Percentiles rank a stretch among this genome's conserved stretches.
Conservation (phyloP, 2,329 filamentous ascomycete species). For the Aschersonia sp. region DNA sequence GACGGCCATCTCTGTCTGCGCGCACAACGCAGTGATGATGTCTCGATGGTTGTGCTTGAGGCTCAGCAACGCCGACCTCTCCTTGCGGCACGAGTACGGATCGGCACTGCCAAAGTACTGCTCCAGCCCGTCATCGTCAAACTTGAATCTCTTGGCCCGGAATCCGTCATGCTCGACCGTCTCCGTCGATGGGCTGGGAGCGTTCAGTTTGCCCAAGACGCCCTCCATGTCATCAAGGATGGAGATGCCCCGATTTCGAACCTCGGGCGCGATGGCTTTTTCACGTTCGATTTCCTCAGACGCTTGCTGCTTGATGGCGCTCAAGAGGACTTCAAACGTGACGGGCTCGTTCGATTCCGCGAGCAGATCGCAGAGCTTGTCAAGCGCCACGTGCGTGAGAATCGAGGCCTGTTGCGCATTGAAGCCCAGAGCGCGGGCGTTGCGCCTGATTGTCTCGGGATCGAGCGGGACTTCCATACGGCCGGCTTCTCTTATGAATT, state of each 20-base stretch:
- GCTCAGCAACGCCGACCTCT: neutral
- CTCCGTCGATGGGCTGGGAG: slow-evolving; percentile 2
- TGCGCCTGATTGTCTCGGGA: slow-evolving; percentile 6
- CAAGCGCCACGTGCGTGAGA: slow-evolving; percentile 9
- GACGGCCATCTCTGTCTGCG: slow-evolving; percentile 36
- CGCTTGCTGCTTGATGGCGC: slow-evolving; percentile 9
- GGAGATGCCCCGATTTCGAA: slow-evolving; percentile 3
- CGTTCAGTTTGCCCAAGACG: slow-evolving; percentile 2
- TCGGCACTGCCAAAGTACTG: slow-evolving; percentile 15
- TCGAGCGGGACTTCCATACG: slow-evolving; percentile 8
- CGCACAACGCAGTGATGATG: slow-evolving; percentile 27
- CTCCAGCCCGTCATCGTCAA: slow-evolving; percentile 12
- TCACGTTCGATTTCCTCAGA: slow-evolving; percentile 6
- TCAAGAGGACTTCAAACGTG: slow-evolving; percentile 7
- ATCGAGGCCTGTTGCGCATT: slow-evolving; percentile 7
- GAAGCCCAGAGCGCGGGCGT: slow-evolving; percentile 8
- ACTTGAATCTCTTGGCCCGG: slow-evolving; percentile 13
- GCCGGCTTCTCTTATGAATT: slow-evolving; percentile 1
- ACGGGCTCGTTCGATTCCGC: slow-evolving; percentile 3
- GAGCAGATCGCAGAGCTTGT: slow-evolving; percentile 8
- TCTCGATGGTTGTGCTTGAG: slow-evolving; percentile 17
- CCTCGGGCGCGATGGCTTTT: slow-evolving; percentile 1
- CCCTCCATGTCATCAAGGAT: slow-evolving; percentile 6
- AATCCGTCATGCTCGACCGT: slow-evolving; percentile 6
- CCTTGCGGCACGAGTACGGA: slow-evolving; percentile 11